These are phyloP conservation scores for Populus trichocarpa DNA, from an alignment of 441 rosid species.

Conservation along the genomic window DNA sequence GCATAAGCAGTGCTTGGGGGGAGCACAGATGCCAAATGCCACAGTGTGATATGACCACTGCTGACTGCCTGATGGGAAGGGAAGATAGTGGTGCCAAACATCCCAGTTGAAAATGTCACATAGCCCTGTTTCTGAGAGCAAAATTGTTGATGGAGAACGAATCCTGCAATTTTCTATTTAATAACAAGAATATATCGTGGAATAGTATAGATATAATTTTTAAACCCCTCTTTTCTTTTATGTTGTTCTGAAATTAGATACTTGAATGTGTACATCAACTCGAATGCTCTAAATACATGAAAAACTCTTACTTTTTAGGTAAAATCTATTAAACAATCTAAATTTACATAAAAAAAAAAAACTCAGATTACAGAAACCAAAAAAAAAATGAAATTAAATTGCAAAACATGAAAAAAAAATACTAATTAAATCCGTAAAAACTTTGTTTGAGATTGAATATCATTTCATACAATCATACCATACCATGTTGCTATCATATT, in stretches of 20 bases:
- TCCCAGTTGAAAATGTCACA: neutral
- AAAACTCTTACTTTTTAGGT: too few relatives aligned
- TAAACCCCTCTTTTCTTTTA: neutral
- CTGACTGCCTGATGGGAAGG: neutral
- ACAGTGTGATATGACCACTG: neutral
- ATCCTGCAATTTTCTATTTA: neutral
- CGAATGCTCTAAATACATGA: neutral
- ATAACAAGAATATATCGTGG: neutral
- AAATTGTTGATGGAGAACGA: neutral
- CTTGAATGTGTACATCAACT: too few relatives aligned
- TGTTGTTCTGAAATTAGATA: neutral
- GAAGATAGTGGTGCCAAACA: neutral
- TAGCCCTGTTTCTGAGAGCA: neutral
- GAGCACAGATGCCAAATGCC: constrained; percentile 14
- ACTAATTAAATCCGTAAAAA: too few relatives aligned
- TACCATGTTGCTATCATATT: too few relatives aligned
- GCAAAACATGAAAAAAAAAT: too few relatives aligned
- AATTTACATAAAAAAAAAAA: too few relatives aligned
- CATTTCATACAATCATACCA: too few relatives aligned
- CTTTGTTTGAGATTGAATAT: too few relatives aligned
- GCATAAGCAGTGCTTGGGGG: neutral
- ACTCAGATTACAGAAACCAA: too few relatives aligned
- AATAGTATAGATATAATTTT: too few relatives aligned
- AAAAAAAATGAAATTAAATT: too few relatives aligned
- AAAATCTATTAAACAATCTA: too few relatives aligned